A percentile compares a stretch with the other conserved stretches of the same genome.
phyloP scores from a whole-genome alignment of 305 asterid genomes.

The Petunia hybrid region DNA sequence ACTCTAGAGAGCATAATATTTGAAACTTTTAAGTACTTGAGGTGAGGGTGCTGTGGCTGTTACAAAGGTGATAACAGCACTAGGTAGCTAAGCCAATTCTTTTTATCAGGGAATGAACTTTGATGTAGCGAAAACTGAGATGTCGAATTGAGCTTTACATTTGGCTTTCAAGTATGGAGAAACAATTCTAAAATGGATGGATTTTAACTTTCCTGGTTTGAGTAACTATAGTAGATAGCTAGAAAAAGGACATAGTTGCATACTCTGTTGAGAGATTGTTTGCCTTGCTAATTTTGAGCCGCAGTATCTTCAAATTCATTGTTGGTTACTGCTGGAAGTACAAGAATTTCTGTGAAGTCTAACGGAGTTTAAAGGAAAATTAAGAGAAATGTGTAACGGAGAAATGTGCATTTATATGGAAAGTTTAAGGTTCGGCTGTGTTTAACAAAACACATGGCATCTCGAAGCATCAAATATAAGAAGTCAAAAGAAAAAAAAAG shows the following conservation, averaged over 20 bases:
- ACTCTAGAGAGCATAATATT: conserved; percentile 7
- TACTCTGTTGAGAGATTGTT: background rate
- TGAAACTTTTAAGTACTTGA: background rate
- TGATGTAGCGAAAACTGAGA: conserved; percentile 6
- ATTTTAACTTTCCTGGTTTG: background rate
- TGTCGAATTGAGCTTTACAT: conserved; percentile 2
- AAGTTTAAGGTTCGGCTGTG: background rate
- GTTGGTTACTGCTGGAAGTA: background rate
- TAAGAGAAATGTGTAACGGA: background rate
- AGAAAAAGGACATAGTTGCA: background rate
- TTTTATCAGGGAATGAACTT: background rate
- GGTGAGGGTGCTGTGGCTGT: conserved; percentile 15
- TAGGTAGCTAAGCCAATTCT: conserved; percentile 20
- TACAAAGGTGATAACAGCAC: background rate
- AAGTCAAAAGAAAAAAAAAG: background rate
- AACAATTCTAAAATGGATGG: background rate
- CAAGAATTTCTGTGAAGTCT: background rate
- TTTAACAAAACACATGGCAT: background rate
- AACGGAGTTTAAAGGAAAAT: background rate
- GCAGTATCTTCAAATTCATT: background rate
- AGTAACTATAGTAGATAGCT: too few relatives aligned
- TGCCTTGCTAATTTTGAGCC: background rate
- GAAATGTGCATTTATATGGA: background rate
- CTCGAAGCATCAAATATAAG: conserved; percentile 17
- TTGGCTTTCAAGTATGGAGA: conserved; percentile 8